These are phyloP conservation scores for Paradendryphiella salina DNA, from an alignment of 2,329 filamentous ascomycete genomes.

Conservation along the genomic window DNA sequence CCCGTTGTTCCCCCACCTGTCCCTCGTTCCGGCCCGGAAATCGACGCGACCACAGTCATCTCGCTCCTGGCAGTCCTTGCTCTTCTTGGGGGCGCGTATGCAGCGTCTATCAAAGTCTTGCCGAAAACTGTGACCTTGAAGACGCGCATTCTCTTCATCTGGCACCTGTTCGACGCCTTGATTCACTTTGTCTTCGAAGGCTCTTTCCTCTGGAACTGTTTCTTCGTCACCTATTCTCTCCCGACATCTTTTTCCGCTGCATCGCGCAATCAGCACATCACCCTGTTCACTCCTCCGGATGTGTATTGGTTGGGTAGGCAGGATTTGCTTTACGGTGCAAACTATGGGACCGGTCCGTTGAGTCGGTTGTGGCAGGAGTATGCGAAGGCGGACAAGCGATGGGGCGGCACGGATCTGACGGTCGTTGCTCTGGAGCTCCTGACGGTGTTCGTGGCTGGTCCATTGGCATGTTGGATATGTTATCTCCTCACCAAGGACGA, in stretches of 20 bases:
- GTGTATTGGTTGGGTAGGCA: conserved; percentile 59
- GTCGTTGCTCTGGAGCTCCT: conserved; percentile 64
- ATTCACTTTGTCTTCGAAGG: conserved; percentile 92
- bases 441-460: conserved; percentile 63
- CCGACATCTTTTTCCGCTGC: conserved; percentile 44
- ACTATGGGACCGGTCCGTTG: conserved; percentile 59
- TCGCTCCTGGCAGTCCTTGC: conserved; percentile 59
- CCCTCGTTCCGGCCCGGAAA: conserved; percentile 54
- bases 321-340: conserved; percentile 61
- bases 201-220: conserved; percentile 89
- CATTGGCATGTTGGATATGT: conserved; percentile 62
- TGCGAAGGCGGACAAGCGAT: conserved; percentile 64
- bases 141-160: conserved; percentile 81
- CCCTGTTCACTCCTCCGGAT: conserved; percentile 51
- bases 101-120: conserved; percentile 55
- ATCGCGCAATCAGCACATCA: conserved; percentile 36
- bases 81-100: conserved; percentile 59
- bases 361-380: conserved; percentile 67
- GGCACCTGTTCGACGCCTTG: conserved; percentile 91
- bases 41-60: conserved; percentile 57
- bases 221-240: conserved; percentile 67
- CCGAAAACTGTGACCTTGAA: conserved; percentile 59
- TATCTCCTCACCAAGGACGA: conserved; percentile 52
- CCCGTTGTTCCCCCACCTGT: conserved; percentile 57
- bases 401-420: conserved; percentile 62